Evolutionary conservation across 2,329 filamentous ascomycete species (phyloP).

Genomic region (Herpotrichia juniperi): DNA sequence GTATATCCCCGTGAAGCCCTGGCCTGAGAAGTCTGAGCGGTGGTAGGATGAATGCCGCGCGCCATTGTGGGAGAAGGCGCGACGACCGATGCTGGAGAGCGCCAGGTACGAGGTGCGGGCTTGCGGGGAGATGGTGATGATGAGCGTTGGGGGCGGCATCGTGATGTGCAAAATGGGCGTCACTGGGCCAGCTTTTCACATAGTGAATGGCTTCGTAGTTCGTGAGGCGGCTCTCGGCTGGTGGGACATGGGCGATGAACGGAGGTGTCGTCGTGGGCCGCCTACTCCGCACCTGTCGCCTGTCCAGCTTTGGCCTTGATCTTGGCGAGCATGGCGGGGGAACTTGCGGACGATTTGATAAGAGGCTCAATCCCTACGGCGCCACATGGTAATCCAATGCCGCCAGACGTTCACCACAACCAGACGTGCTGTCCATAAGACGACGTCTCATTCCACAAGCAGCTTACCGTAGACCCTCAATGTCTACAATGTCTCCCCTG

Average conservation of each 20-base stretch:
- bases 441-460: background rate
- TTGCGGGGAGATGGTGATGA: conserved; percentile 43
- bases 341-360: background rate
- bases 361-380: background rate
- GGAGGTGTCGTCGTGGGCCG: conserved; percentile 1
- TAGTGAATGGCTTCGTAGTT: conserved; percentile 8
- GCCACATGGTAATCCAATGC: too few relatives aligned
- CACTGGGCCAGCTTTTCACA: conserved; percentile 16
- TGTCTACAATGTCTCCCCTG: background rate
- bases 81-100: conserved; percentile 38
- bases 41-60: conserved; percentile 54
- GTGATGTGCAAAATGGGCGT: conserved; percentile 11
- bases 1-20: conserved; percentile 68
- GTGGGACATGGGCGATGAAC: background rate
- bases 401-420: background rate
- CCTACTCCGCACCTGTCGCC: conserved; percentile 4
- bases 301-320: background rate
- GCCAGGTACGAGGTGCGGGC: conserved; percentile 49
- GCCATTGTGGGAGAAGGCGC: conserved; percentile 42
- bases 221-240: background rate
- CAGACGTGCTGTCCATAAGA: too few relatives aligned
- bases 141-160: conserved; percentile 31
- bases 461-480: background rate
- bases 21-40: conserved; percentile 67
- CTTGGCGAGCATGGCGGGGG: background rate